Base-by-base conservation (phyloP, 768 basidiomycete species). In the Suillus lakei region DNA sequence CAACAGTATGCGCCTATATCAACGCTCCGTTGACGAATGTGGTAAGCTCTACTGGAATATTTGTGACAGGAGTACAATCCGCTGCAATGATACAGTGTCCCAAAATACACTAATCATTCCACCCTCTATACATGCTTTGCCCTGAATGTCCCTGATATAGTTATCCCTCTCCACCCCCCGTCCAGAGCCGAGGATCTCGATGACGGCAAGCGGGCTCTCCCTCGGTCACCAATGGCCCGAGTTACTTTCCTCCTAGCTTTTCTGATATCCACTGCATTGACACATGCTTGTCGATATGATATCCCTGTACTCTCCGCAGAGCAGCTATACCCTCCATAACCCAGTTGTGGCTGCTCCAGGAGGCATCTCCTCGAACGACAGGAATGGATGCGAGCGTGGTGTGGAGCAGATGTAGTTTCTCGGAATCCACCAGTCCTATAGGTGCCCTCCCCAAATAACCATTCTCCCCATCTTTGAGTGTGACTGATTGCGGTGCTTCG, bases 401-500 rank as follows among this genome's bases (percentile, higher is more conserved):
- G 12, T 77, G 76, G 21, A 77, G 59, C 34, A 66, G 67, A 39
- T 72, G 76, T 50, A 77, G 70, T 41, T 36, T 68, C 62, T 77
- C 76, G 10, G 76, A 68, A 62, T 77, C 76, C 18, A 71, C 77
- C 2, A 56, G 15, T 21, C 76, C 76, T 32, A 77, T 67, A 4
- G 71, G 61, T 43, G 32, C 21, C 60, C 67, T 78, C 54, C 69
- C 62, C 62, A 60, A 6, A 43, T 76, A 76, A 23, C 67, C 73
- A 39, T 69, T 74, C 53, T 76, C 75, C 43, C 76, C 76, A 50
- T 63, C 69, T 56, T 72, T 73, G 34, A 77, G 69, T 0, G 77
- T 74, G 66, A 78, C 75, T 1, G 76, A 77, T 64, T 77, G 76
- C 1, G 76, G 76, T 1, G 68, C 77, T 21, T 78, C 77, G 3